Percentiles rank a stretch among this genome's conserved stretches.
Evolutionary conservation across 1,139 yeast species (phyloP).

Genomic region (Torulaspora globosa): DNA sequence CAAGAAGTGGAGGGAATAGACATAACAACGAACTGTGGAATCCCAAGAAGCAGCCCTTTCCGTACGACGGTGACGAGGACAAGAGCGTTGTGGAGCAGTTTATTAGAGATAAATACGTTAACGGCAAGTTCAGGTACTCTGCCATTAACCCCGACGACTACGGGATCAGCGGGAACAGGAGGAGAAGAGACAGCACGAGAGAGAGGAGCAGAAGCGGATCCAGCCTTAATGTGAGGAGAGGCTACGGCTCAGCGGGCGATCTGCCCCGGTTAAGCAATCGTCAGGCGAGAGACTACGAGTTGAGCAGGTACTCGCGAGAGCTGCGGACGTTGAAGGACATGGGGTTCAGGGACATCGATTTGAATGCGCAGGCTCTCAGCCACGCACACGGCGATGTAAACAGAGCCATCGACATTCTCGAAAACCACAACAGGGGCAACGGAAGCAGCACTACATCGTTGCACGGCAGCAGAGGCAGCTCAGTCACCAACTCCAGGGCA

Average conservation of each 20-base stretch:
- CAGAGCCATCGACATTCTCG: constrained; percentile 32
- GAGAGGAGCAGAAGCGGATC: constrained; percentile 12
- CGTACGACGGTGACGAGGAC: constrained; percentile 50
- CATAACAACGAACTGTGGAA: constrained; percentile 40
- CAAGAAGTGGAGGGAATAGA: constrained; percentile 34
- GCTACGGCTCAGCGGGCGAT: constrained; percentile 12
- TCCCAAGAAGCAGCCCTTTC: constrained; percentile 55
- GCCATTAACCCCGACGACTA: constrained; percentile 27
- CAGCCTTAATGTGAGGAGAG: constrained; percentile 8
- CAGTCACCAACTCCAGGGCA: constrained; percentile 1
- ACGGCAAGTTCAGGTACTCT: constrained; percentile 49
- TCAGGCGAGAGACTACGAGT: constrained; percentile 27
- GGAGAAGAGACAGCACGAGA: constrained; percentile 7
- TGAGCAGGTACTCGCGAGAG: constrained; percentile 33
- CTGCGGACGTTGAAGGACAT: constrained; percentile 27
- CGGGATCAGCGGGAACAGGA: constrained; percentile 13
- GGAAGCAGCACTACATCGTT: constrained; percentile 7
- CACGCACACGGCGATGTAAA: constrained; percentile 34
- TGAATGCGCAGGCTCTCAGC: constrained; percentile 36
- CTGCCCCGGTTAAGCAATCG: constrained; percentile 16
- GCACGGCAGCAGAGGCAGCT: constrained; percentile 1
- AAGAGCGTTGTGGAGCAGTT: constrained; percentile 45
- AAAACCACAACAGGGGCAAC: constrained; percentile 12
- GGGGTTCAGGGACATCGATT: constrained; percentile 33
- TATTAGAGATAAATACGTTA: constrained; percentile 54